Conservation (phyloP, 2,329 filamentous ascomycete species). For the Teratosphaeria nubilosa region DNA sequence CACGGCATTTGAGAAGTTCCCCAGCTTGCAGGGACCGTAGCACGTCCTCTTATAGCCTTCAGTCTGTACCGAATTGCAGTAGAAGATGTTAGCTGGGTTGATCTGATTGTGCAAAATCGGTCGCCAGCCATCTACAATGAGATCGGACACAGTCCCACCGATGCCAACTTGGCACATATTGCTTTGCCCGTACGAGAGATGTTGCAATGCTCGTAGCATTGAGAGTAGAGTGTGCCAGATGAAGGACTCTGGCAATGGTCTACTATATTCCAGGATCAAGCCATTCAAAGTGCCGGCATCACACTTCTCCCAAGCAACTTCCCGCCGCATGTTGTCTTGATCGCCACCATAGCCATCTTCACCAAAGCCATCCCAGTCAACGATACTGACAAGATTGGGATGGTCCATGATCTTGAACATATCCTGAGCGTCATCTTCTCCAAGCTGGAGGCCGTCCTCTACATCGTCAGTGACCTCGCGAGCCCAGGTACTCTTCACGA, state of each 20-base stretch:
- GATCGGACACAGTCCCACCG: neutral
- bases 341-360: neutral
- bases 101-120: slow-evolving; percentile 2
- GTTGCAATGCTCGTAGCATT: neutral
- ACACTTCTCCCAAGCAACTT: slow-evolving; percentile 1
- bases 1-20: slow-evolving; percentile 1
- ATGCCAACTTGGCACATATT: neutral
- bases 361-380: neutral
- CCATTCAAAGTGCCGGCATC: slow-evolving; percentile 2
- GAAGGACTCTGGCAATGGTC: slow-evolving; percentile 1
- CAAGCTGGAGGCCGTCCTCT: neutral
- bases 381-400: neutral
- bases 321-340: neutral
- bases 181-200: neutral
- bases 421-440: neutral
- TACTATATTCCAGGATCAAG: neutral
- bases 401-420: neutral
- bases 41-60: neutral
- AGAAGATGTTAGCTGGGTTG: slow-evolving; percentile 1
- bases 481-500: neutral
- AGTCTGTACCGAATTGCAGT: neutral
- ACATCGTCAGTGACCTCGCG: slow-evolving; percentile 1
- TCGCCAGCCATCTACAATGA: neutral
- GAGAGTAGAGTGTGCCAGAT: slow-evolving; percentile 2
- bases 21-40: slow-evolving; percentile 2